phyloP scores from a whole-genome alignment of 2,329 filamentous ascomycete genomes.

The Penicillium sp. region DNA sequence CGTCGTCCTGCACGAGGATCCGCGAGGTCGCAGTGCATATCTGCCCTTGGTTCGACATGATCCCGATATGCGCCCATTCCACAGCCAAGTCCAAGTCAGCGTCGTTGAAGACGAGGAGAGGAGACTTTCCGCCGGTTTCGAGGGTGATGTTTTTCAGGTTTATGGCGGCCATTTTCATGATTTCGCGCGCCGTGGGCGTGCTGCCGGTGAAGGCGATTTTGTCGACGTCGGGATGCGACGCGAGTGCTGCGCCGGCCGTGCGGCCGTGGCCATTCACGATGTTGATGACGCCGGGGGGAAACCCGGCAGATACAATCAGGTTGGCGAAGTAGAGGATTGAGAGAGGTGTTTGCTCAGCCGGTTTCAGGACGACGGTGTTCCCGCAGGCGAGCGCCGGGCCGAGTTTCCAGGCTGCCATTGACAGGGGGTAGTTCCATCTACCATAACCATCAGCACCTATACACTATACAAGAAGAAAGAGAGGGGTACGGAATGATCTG shows the following conservation, averaged over 20 bases:
- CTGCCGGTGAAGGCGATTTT: constrained; percentile 79
- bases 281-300: constrained; percentile 74
- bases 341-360: constrained; percentile 57
- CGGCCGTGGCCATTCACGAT: constrained; percentile 68
- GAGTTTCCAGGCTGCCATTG: constrained; percentile 71
- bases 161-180: constrained; percentile 70
- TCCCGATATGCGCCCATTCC: constrained; percentile 46
- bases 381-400: constrained; percentile 52
- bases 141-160: constrained; percentile 62
- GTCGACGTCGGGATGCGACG: constrained; percentile 63
- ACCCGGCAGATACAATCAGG: constrained; percentile 67
- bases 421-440: constrained; percentile 71
- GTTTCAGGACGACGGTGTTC: constrained; percentile 56
- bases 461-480: background rate
- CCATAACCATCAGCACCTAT: background rate
- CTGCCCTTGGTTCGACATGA: constrained; percentile 58
- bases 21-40: constrained; percentile 58
- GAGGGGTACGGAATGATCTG: constrained; percentile 61
- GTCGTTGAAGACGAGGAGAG: constrained; percentile 56
- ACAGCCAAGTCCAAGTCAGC: constrained; percentile 55
- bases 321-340: constrained; percentile 60
- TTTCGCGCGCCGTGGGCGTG: constrained; percentile 65
- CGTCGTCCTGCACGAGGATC: constrained; percentile 53
- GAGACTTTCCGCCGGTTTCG: constrained; percentile 59
- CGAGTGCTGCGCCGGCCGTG: constrained; percentile 65